Percentiles rank a stretch among this genome's conserved stretches.
These are phyloP conservation scores for Colletotrichum acutatum DNA, from an alignment of 2,329 filamentous ascomycete species.

Conservation along the genomic window DNA sequence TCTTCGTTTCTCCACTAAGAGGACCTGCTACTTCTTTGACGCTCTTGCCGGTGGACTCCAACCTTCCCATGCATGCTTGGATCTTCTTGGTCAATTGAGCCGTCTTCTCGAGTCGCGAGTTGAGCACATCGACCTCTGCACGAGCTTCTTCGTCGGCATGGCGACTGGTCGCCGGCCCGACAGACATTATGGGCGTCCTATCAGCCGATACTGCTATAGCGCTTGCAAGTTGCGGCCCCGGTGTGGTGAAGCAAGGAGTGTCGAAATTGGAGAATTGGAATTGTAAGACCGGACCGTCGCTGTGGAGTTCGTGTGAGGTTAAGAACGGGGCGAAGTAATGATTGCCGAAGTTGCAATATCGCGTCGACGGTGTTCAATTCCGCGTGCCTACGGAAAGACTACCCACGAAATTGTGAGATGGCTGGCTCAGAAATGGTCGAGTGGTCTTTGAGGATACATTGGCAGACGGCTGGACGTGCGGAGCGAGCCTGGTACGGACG, in stretches of 20 bases:
- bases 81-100: slow-evolving; percentile 95
- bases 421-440: not conserved
- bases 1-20: slow-evolving; percentile 91
- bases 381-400: no score
- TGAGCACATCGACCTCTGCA: slow-evolving; percentile 77
- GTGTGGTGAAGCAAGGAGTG: not conserved
- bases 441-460: not conserved
- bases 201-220: not conserved
- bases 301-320: not conserved
- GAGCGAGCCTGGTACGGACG: not conserved
- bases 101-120: slow-evolving; percentile 87
- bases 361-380: not conserved
- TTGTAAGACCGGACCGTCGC: not conserved
- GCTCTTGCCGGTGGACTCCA: slow-evolving; percentile 89
- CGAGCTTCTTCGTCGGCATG: slow-evolving; percentile 74
- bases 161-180: slow-evolving; percentile 57
- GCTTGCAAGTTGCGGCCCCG: not conserved
- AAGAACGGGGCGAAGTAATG: not conserved
- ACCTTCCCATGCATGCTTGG: slow-evolving; percentile 82
- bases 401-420: not conserved
- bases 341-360: not conserved
- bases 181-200: slow-evolving; percentile 56
- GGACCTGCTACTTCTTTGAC: slow-evolving; percentile 93
- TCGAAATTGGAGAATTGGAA: not conserved
- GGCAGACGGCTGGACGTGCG: not conserved